Evolutionary conservation across 805 yeast species (phyloP), one percentile per base, ranked within the genome.

Genomic region (Torulaspora quercuum): DNA sequence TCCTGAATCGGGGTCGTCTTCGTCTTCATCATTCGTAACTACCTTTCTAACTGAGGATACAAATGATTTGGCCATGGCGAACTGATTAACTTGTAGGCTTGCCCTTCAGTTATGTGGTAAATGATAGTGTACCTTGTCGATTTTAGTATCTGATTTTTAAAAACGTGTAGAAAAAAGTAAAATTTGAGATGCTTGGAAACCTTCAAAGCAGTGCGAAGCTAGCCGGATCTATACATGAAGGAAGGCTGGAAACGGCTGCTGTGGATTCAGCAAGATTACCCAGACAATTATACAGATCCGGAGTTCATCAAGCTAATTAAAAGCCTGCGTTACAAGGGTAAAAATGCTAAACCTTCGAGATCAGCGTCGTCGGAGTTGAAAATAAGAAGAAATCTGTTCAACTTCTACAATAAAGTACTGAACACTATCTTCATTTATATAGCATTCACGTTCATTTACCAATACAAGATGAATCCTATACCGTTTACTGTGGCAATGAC

Each of bases 201-300:
- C 22, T 7, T 18, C 13, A 30, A 29, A 22, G 34, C 13, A 23
- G 25, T 19, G 21, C 19, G 12, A 15, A 29, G 15, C 17, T 11
- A 13, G 20, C 6, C 15, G 20, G 35, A 24, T 15, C 9, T 2
- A 16, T 19, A 3, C 3, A 41, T 44, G 48, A 39, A 16, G 33
- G 49, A 57, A 23, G 77, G 78, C 14, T 89, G 97, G 97, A 73
- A 81, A 52, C 83, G 92, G 52, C 73, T 88, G 24, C 70, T 90
- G 8, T 92, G 95, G 81, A 73, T 82, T 21, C 72, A 75, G 39
- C 96, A 89, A 57, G 82, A 82, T 9, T 89, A 79, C 53, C 94
- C 95, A 0, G 98, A 90, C 58, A 92, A 89, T 60, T 86, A 85
- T 62, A 90, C 95, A 1, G 94, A 88, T 55, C 63, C 66, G 2